Evolutionary conservation across 202 grass and related monocot genomes (phyloP).

Genomic region (Zoysia matrella): DNA sequence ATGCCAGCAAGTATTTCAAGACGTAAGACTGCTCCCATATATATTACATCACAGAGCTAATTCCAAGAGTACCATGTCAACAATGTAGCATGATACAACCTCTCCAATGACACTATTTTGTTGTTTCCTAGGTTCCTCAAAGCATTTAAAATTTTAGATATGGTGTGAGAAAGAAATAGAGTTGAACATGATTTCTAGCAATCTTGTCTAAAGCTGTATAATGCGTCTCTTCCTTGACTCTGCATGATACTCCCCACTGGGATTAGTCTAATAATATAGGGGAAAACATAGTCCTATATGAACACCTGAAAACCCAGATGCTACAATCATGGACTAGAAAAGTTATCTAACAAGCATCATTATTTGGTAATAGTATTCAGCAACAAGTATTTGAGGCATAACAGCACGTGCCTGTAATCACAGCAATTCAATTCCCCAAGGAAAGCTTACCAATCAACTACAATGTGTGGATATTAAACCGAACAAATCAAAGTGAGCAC

Average conservation of each 20-base stretch:
- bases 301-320: neutral
- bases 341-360: neutral
- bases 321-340: neutral
- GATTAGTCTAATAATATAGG: no score
- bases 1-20: neutral
- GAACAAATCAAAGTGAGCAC: neutral
- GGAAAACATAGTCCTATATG: neutral
- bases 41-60: no score
- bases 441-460: conserved; percentile 13
- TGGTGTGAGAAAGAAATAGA: no score
- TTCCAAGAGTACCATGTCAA: no score
- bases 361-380: neutral
- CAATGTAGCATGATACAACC: no score
- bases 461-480: neutral
- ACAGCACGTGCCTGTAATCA: neutral
- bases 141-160: no score
- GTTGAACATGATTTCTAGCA: no score
- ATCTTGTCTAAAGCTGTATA: no score
- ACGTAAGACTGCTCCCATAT: neutral
- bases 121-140: no score
- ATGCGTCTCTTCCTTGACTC: no score
- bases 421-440: neutral
- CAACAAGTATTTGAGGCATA: neutral
- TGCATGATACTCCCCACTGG: no score
- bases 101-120: no score